phyloP scores from a whole-genome alignment of 768 basidiomycete species.

The Phaffia tasmanica region DNA sequence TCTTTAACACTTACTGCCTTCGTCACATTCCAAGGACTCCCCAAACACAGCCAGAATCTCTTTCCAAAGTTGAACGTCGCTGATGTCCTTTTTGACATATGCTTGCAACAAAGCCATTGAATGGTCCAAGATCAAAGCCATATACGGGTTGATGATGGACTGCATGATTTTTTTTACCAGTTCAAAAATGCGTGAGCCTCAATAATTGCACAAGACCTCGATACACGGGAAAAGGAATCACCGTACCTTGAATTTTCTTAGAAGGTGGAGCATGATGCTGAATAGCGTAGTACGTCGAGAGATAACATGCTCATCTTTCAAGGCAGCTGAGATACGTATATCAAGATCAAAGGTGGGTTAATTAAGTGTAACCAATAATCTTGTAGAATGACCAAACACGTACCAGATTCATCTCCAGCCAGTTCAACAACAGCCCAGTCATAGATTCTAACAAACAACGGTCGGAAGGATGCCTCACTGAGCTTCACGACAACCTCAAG shows the following conservation, averaged over 20 bases:
- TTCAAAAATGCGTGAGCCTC: neutral
- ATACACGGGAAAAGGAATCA: neutral
- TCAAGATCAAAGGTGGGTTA: conserved; percentile 5
- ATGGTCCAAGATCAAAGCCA: conserved; percentile 60
- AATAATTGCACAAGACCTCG: neutral
- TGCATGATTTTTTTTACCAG: too few species aligned
- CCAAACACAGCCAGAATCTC: conserved; percentile 52
- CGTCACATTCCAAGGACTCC: conserved; percentile 64
- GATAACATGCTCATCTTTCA: conserved; percentile 35
- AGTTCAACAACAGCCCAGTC: conserved; percentile 76
- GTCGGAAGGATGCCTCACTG: conserved; percentile 81
- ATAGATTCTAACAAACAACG: conserved; percentile 77
- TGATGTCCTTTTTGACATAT: conserved; percentile 40
- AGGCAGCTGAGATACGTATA: conserved; percentile 15
- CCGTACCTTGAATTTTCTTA: conserved; percentile 78
- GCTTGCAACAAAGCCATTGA: conserved; percentile 53
- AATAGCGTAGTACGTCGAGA: conserved; percentile 61
- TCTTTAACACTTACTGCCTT: conserved; percentile 51
- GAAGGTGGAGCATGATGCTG: conserved; percentile 56
- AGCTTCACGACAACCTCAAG: conserved; percentile 81
- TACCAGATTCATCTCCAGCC: conserved; percentile 37
- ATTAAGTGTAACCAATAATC: neutral
- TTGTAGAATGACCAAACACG: neutral
- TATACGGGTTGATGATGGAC: conserved; percentile 85
- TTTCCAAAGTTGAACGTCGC: conserved; percentile 50